Percentiles rank a stretch among this genome's conserved stretches.
These are phyloP conservation scores for Hypholoma sublateritium DNA, from an alignment of 768 basidiomycete genomes.

Conservation along the genomic window DNA sequence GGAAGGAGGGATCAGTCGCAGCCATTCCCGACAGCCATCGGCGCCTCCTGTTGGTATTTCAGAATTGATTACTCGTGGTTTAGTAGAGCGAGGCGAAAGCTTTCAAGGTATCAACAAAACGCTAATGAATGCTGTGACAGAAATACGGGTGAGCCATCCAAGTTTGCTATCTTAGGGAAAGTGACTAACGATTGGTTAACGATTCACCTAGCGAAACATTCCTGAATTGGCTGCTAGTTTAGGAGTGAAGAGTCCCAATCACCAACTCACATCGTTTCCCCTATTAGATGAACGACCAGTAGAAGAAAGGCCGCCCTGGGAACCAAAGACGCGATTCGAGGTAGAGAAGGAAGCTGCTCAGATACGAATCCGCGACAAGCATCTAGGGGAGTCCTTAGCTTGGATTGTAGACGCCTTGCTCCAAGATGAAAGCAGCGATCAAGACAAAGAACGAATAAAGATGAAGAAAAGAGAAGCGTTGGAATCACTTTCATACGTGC, in stretches of 20 bases:
- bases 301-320: constrained; percentile 67
- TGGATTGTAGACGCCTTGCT: constrained; percentile 76
- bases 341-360: constrained; percentile 63
- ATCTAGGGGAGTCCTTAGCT: constrained; percentile 65
- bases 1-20: constrained; percentile 15
- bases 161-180: too few species aligned
- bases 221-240: constrained; percentile 79
- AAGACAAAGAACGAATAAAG: constrained; percentile 38
- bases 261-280: constrained; percentile 54
- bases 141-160: constrained; percentile 57
- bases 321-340: constrained; percentile 67
- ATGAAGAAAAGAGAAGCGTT: constrained; percentile 62
- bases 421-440: constrained; percentile 48
- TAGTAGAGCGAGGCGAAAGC: constrained; percentile 76
- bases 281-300: constrained; percentile 57
- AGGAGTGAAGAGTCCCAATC: constrained; percentile 50
- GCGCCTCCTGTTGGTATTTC: constrained; percentile 54
- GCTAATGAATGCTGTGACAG: constrained; percentile 76
- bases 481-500: constrained; percentile 74
- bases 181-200: constrained; percentile 7
- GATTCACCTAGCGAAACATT: constrained; percentile 64
- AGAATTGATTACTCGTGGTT: constrained; percentile 69
- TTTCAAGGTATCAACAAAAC: constrained; percentile 79
- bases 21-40: constrained; percentile 39
- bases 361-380: constrained; percentile 56